Conservation (phyloP, 345 rosid genomes). For the Pseudoturritis turrita region DNA sequence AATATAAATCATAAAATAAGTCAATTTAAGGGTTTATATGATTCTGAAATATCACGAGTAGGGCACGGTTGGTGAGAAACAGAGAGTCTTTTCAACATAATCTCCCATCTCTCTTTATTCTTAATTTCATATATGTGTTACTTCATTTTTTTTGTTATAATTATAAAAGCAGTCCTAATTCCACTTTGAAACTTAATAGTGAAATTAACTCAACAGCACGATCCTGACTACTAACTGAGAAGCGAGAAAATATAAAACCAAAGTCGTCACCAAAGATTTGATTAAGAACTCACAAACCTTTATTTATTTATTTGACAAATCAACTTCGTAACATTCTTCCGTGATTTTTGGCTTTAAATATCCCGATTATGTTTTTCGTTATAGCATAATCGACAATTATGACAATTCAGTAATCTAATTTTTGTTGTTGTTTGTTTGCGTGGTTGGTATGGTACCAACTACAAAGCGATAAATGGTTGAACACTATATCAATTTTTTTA, state of each 20-base stretch:
- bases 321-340: slow-evolving; percentile 30
- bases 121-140: neutral
- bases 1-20: neutral
- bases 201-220: neutral
- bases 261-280: slow-evolving; percentile 1
- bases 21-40: neutral
- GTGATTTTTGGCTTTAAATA: slow-evolving; percentile 12
- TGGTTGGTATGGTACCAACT: neutral
- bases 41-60: slow-evolving; percentile 13
- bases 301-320: neutral
- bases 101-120: neutral
- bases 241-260: neutral
- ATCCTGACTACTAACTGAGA: neutral
- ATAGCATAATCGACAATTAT: neutral
- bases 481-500: neutral
- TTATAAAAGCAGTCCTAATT: neutral
- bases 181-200: neutral
- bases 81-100: slow-evolving; percentile 14
- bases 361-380: neutral
- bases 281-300: slow-evolving; percentile 6
- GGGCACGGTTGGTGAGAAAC: slow-evolving; percentile 31
- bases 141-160: too few relatives aligned
- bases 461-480: neutral
- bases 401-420: neutral
- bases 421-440: neutral